phyloP scores from a whole-genome alignment of 257 asterid genomes.

The Solanum gandarillasii region DNA sequence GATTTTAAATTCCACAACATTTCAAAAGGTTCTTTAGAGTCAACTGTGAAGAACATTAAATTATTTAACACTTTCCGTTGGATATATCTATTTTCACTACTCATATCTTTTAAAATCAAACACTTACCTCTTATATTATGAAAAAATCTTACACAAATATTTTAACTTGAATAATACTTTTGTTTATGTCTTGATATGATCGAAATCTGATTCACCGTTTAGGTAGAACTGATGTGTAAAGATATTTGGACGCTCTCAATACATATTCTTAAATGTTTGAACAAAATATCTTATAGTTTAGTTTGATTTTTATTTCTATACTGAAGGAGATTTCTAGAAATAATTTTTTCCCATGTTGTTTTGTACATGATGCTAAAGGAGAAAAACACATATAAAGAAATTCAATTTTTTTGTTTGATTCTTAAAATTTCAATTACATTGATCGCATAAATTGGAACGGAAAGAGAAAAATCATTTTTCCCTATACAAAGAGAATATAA shows the following conservation, averaged over 20 bases:
- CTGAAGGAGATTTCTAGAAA: no score
- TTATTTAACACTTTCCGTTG: background rate
- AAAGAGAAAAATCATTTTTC: background rate
- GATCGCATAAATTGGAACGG: fast-evolving
- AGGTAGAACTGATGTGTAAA: no score
- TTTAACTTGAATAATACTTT: background rate
- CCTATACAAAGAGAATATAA: background rate
- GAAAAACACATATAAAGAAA: background rate
- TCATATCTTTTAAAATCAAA: background rate
- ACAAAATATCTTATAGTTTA: background rate
- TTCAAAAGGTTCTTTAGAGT: background rate
- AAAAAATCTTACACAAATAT: background rate
- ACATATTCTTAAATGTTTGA: no score
- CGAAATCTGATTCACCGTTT: no score
- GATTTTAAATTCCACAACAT: background rate
- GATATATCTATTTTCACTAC: background rate
- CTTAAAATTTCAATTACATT: no score
- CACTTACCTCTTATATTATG: background rate
- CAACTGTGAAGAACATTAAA: no score
- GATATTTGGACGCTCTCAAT: no score
- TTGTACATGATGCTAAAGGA: no score
- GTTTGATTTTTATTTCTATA: no score
- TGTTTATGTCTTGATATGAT: background rate
- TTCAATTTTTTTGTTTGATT: no score
- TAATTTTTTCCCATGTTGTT: no score